A percentile compares a stretch with the other conserved stretches of the same genome.
Evolutionary conservation across 2,329 filamentous ascomycete species (phyloP).

Genomic region (Mollisia scopiformis): DNA sequence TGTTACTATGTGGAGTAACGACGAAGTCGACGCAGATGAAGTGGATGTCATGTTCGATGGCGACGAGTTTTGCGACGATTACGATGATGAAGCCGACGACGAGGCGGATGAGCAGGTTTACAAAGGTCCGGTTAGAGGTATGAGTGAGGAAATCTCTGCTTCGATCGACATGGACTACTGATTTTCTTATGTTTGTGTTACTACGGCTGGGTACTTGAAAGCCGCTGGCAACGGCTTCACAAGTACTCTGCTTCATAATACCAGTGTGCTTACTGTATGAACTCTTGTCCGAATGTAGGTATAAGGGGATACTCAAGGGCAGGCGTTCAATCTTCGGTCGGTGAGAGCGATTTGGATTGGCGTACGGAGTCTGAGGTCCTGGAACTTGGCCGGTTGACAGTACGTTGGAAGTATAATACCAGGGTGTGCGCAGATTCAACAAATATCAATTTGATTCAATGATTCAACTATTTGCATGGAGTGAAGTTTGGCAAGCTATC

Average conservation of each 20-base stretch:
- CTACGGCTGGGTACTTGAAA: conserved; percentile 9
- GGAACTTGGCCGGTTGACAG: neutral
- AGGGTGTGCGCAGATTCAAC: neutral
- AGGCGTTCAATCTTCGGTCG: conserved; percentile 20
- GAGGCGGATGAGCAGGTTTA: conserved; percentile 43
- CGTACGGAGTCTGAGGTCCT: conserved; percentile 13
- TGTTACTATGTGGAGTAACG: conserved; percentile 39
- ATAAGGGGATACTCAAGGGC: conserved; percentile 14
- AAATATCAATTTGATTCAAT: neutral
- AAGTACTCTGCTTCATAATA: conserved; percentile 16
- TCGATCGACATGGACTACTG: conserved; percentile 61
- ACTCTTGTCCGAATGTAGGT: conserved; percentile 19
- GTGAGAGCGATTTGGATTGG: conserved; percentile 30
- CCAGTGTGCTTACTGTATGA: conserved; percentile 17
- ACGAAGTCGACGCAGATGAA: conserved; percentile 45
- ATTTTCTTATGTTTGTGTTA: conserved; percentile 9
- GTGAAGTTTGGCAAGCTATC: no score
- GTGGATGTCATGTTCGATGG: conserved; percentile 53
- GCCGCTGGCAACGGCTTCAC: conserved; percentile 19
- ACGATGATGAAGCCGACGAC: conserved; percentile 39
- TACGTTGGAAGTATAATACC: neutral
- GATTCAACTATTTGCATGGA: no score
- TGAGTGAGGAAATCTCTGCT: conserved; percentile 65
- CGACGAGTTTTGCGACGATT: conserved; percentile 45
- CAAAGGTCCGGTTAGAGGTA: conserved; percentile 51